A percentile compares a stretch with the other conserved stretches of the same genome.
Conservation (phyloP, 1,284 basidiomycete genomes). For the Calocybe gambosa region DNA sequence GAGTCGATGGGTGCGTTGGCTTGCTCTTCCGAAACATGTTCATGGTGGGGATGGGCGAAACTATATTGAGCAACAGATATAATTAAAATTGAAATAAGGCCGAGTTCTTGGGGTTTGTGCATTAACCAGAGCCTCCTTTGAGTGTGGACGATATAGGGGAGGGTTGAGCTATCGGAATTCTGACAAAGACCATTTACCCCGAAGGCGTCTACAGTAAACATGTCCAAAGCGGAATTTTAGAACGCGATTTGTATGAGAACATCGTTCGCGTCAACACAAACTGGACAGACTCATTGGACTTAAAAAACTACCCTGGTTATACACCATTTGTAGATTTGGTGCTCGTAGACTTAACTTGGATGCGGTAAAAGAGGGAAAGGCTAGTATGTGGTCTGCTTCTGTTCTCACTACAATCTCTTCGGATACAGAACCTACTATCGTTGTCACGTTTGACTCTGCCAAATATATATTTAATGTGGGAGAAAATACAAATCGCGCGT, state of each 20-base stretch:
- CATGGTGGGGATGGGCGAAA: constrained; percentile 53
- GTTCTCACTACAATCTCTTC: constrained; percentile 53
- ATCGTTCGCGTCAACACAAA: constrained; percentile 7
- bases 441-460: constrained; percentile 69
- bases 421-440: constrained; percentile 74
- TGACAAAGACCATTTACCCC: constrained; percentile 9
- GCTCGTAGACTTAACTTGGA: constrained; percentile 7
- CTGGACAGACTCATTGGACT: constrained; percentile 14
- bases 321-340: constrained; percentile 2
- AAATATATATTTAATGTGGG: constrained; percentile 86
- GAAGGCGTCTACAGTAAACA: constrained; percentile 1
- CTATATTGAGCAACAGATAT: constrained; percentile 11
- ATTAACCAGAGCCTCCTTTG: constrained; percentile 2
- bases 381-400: constrained; percentile 57
- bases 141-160: constrained; percentile 3
- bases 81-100: constrained; percentile 4
- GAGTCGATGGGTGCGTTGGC: constrained; percentile 65
- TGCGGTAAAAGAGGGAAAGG: constrained; percentile 3
- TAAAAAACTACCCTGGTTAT: not conserved
- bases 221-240: no score
- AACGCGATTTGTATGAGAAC: constrained; percentile 1
- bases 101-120: constrained; percentile 1
- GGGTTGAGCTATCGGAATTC: constrained; percentile 1
- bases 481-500: constrained; percentile 73
- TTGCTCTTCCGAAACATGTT: constrained; percentile 58